Conservation (phyloP, 371 early-diverging fungal genomes). For the Actinomortierella ambigua region DNA sequence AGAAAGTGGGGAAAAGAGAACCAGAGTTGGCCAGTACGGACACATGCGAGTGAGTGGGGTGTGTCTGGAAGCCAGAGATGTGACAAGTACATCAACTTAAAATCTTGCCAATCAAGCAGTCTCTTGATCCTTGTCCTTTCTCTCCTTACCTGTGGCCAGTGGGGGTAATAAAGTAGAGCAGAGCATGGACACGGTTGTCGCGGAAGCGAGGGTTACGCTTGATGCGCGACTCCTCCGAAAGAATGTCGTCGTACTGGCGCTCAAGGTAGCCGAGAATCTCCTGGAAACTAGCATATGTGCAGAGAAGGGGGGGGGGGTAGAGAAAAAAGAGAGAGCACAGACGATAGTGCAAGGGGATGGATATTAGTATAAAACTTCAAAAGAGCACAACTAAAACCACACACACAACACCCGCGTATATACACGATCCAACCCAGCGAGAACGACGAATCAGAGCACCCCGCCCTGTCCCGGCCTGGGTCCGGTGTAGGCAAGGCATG, state of each 20-base stretch:
- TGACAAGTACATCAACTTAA: no score
- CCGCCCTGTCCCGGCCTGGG: no score
- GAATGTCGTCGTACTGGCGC: constrained; percentile 92
- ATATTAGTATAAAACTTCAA: background rate
- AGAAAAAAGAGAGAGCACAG: constrained; percentile 2
- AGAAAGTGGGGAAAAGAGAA: background rate
- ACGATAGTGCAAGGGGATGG: constrained; percentile 8
- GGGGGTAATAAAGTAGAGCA: constrained; percentile 97
- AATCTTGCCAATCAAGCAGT: no score
- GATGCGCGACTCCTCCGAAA: constrained; percentile 93
- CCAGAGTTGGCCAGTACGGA: no score
- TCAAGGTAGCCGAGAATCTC: constrained; percentile 94
- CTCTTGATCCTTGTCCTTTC: no score
- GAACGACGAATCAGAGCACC: no score
- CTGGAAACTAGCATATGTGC: constrained; percentile 58
- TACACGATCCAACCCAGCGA: background rate
- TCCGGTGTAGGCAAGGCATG: no score
- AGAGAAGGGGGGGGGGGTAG: background rate
- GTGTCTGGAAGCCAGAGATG: no score
- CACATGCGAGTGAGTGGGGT: no score
- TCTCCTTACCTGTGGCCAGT: constrained; percentile 87
- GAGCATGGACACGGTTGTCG: constrained; percentile 97
- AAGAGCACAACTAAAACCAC: constrained; percentile 7
- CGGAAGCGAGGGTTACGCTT: constrained; percentile 97
- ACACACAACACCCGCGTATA: background rate